Percentiles rank a stretch among this genome's conserved stretches.
Evolutionary conservation across 306 rosid species (phyloP).

Genomic region (Cicer arietinum): DNA sequence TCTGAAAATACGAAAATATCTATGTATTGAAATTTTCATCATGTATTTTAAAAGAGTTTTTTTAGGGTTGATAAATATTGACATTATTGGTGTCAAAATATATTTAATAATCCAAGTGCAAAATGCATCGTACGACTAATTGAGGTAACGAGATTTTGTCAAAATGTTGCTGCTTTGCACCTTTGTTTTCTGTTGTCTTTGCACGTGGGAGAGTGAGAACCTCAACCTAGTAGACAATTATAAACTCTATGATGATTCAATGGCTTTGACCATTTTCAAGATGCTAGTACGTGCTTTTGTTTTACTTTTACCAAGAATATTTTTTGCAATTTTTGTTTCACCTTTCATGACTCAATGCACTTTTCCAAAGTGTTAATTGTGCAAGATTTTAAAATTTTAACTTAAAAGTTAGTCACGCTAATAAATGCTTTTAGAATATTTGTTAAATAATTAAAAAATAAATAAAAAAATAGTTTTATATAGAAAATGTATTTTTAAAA

Average conservation of each 20-base stretch:
- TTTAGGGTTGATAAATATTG: constrained; percentile 8
- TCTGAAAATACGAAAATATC: constrained; percentile 21
- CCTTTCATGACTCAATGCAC: not conserved
- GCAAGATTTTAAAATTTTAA: not conserved
- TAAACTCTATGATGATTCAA: constrained; percentile 16
- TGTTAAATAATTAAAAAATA: too few species aligned
- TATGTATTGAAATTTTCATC: not conserved
- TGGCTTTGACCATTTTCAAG: constrained; percentile 48
- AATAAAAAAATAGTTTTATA: too few species aligned
- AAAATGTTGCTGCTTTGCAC: constrained; percentile 1
- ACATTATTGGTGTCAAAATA: constrained; percentile 11
- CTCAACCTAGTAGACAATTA: constrained; percentile 4
- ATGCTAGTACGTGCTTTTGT: not conserved
- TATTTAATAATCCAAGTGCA: constrained; percentile 4
- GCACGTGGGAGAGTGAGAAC: constrained; percentile 43
- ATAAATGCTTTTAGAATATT: too few species aligned
- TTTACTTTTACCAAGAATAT: not conserved
- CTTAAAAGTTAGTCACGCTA: too few species aligned
- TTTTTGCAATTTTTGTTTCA: not conserved
- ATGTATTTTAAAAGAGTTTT: too few species aligned
- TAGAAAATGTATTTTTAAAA: too few species aligned
- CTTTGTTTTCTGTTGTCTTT: constrained; percentile 33
- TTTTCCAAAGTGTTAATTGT: not conserved
- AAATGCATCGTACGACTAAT: not conserved
- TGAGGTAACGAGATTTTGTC: constrained; percentile 25